Evolutionary conservation across 495 filamentous ascomycete genomes (phyloP), one percentile per base, ranked within the genome.

Genomic region (Melanomma pulvis-pyrius): DNA sequence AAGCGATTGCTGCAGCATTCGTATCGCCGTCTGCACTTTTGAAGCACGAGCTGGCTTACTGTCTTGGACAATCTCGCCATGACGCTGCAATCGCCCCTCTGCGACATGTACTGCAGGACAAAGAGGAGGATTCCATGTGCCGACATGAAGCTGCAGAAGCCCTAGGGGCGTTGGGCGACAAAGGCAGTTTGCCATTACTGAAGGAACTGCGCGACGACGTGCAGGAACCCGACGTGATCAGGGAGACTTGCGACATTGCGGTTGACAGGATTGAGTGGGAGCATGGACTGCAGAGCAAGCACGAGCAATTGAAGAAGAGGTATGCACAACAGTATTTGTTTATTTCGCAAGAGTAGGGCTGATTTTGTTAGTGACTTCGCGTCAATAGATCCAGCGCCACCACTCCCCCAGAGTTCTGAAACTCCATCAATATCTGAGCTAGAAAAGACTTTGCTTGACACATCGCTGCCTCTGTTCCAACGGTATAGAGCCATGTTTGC

Each of bases 401-500:
- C 96, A 0, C 86, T 93, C 72, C 84, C 91, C 17, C 81, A 89
- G 72, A 77, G 80, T 36, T 76, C 79, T 12, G 13, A 71, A 24
- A 57, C 44, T 4, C 83, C 83, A n/a, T 81, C 80, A 12, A 90
- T 97, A 34, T 80, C 88, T 50, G 87, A 91, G 52, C 77, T 98
- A 57, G 87, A 92, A 75, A 84, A 84, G 67, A 84, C 82, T 32
- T 79, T 99, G 49, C 85, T 97, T 65, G 87, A 99, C 77, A 89
- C 88, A 7, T 83, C 81, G 13, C 79, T 87, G 7, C 88, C 92
- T 44, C 83, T 99, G 25, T 99, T 99, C 80, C 82, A 91, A 70
- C 86, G 94, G 77, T 99, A 99, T 78, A 86, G 94, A 62, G 93
- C 96, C 68, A 98, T 99, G 94, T 99, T 99, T 72, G 90, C 91